A percentile compares a stretch with the other conserved stretches of the same genome.
Evolutionary conservation across 2,329 filamentous ascomycete species (phyloP).

Genomic region (Claviceps sp.): DNA sequence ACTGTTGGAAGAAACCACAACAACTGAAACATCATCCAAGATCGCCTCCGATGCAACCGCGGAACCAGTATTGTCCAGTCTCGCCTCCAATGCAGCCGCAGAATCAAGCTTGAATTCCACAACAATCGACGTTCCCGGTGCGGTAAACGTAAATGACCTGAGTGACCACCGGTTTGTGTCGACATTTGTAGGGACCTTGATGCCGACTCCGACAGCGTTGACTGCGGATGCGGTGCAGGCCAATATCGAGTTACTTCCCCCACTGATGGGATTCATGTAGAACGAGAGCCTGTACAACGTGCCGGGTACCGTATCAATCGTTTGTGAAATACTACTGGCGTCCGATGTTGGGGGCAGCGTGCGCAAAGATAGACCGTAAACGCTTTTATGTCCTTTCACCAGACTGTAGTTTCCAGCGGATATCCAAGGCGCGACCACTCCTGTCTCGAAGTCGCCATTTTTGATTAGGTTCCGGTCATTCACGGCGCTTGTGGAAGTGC

Average conservation of each 20-base stretch:
- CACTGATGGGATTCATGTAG: background rate
- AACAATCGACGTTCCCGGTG: too few species aligned
- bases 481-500: background rate
- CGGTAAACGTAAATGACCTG: background rate
- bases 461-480: background rate
- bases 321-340: background rate
- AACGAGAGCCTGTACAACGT: background rate
- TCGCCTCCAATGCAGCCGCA: too few species aligned
- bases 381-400: background rate
- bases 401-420: background rate
- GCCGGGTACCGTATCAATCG: background rate
- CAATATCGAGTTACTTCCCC: background rate
- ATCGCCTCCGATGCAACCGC: too few species aligned
- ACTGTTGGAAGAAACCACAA: background rate
- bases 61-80: too few species aligned
- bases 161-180: background rate
- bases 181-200: background rate
- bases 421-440: background rate
- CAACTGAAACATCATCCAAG: too few species aligned
- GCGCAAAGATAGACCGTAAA: background rate
- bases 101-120: too few species aligned
- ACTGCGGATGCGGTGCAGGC: background rate
- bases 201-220: background rate
- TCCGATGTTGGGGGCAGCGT: background rate
- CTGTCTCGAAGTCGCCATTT: background rate